phyloP scores from a whole-genome alignment of 148 eudicot species.

The Heliosperma pusillum region DNA sequence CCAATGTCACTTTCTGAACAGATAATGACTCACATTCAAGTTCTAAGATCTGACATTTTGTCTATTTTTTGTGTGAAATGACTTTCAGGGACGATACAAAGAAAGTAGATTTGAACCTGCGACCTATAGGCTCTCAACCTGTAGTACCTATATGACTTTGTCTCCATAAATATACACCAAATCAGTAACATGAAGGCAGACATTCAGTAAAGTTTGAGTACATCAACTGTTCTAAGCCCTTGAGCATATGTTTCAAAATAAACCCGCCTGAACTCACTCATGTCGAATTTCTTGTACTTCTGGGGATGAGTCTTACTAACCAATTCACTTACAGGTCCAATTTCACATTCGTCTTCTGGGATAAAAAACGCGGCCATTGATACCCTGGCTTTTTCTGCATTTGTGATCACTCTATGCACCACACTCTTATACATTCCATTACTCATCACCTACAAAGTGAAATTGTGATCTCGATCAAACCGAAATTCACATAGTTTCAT shows the following conservation, averaged over 20 bases:
- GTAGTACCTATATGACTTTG: too few relatives aligned
- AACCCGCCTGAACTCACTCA: slow-evolving; percentile 16
- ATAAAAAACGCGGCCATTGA: slow-evolving; percentile 36
- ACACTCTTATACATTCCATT: slow-evolving; percentile 52
- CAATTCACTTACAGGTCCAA: slow-evolving; percentile 35
- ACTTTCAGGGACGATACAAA: too few relatives aligned
- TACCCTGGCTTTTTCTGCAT: slow-evolving; percentile 30
- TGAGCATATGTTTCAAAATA: slow-evolving; percentile 22
- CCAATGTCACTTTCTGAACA: too few relatives aligned
- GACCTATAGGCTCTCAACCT: not conserved
- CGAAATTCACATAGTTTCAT: not conserved
- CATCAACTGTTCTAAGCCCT: slow-evolving; percentile 22
- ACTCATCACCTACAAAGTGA: slow-evolving; percentile 38
- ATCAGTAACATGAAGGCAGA: not conserved
- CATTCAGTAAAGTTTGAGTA: slow-evolving; percentile 15
- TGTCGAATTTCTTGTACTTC: slow-evolving; percentile 35
- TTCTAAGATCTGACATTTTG: too few relatives aligned
- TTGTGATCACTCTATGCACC: slow-evolving; percentile 46
- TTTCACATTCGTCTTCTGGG: slow-evolving; percentile 28
- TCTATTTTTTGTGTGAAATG: too few relatives aligned
- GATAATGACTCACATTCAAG: too few relatives aligned
- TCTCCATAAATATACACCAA: too few relatives aligned
- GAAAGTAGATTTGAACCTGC: not conserved
- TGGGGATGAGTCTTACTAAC: slow-evolving; percentile 29
- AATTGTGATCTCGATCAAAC: not conserved